Evolutionary conservation across 148 eudicot species (phyloP), one percentile per base, ranked within the genome.

Genomic region (Vaccinium corymbosum): DNA sequence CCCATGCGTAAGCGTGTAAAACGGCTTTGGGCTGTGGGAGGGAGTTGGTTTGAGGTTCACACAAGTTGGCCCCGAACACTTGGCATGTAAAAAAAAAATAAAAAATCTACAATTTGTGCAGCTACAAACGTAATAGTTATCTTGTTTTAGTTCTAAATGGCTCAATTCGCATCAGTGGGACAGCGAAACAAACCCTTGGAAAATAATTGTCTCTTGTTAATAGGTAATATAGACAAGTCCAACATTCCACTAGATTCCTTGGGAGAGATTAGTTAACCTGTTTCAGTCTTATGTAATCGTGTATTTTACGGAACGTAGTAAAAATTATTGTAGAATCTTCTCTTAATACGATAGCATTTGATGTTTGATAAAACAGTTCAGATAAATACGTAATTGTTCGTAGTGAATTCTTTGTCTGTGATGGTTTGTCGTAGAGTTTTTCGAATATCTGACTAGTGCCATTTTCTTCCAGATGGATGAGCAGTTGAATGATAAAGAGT

Each of bases 391-490:
- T 27, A 27, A 27, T 27, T 27, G 27, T 27, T 27, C 27, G 27
- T 27, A 27, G 27, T 27, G 27, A 27, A 71, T 70, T 66, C 9
- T 48, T 15, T 46, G 1, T 20, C 35, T 61, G 10, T 81, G 68
- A 42, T 62, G 22, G 17, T 81, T 53, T 46, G 56, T 29, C 32
- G 3, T 48, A 9, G n/a, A 55, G 10, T 66, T 20, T 17, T 52
- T 6, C 20, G 48, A 70, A 22, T 32, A 61, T 59, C 50, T 42
- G 9, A 56, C n/a, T 16, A 56, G 16, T 68, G 22, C 12, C 27
- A 27, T 79, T 32, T 61, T 32, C 29, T 80, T 87, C 35, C 86
- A 89, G 88, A 85, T 96, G 99, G 97, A 90, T 27, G 92, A 89
- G 51, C 75, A 81, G 70, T 73, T 87, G 35, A 68, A 86, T 25